These are phyloP conservation scores for Citrullus colocynthis DNA, from an alignment of 306 rosid species.

Conservation along the genomic window DNA sequence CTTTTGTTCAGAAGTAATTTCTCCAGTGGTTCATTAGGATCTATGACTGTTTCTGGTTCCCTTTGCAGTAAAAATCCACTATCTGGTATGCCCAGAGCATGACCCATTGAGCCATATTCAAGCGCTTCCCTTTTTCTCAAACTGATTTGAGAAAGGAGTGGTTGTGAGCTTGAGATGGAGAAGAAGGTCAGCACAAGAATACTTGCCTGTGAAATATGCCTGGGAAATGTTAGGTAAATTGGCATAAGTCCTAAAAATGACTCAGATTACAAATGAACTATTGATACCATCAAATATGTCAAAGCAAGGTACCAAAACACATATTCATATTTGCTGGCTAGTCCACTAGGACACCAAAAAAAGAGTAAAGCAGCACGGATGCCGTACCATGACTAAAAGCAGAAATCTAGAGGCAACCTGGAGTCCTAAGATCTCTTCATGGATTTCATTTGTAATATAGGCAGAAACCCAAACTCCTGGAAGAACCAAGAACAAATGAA, in stretches of 20 bases:
- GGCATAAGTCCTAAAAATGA: background rate
- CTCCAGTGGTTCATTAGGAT: conserved; percentile 74
- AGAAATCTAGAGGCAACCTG: conserved; percentile 78
- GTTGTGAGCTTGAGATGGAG: conserved; percentile 92
- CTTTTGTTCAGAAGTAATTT: conserved; percentile 69
- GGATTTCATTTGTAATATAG: conserved; percentile 66
- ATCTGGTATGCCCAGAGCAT: conserved; percentile 92
- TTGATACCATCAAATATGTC: background rate
- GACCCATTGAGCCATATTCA: conserved; percentile 76
- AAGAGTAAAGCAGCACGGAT: background rate
- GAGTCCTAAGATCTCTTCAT: conserved; percentile 73
- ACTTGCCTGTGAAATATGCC: conserved; percentile 56
- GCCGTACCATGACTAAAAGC: conserved; percentile 57
- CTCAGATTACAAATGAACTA: conserved; percentile 11
- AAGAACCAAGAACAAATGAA: conserved; percentile 20
- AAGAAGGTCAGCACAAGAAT: conserved; percentile 68
- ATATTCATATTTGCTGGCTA: background rate
- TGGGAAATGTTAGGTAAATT: conserved; percentile 19
- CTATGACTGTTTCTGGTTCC: conserved; percentile 39
- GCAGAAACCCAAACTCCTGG: conserved; percentile 78
- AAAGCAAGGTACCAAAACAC: background rate
- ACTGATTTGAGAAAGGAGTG: conserved; percentile 89
- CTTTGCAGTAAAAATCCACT: conserved; percentile 52
- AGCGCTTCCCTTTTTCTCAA: conserved; percentile 61
- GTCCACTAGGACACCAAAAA: background rate